Conservation (phyloP, 2,329 filamentous ascomycete species). For the Gaeumannomyces tritici region DNA sequence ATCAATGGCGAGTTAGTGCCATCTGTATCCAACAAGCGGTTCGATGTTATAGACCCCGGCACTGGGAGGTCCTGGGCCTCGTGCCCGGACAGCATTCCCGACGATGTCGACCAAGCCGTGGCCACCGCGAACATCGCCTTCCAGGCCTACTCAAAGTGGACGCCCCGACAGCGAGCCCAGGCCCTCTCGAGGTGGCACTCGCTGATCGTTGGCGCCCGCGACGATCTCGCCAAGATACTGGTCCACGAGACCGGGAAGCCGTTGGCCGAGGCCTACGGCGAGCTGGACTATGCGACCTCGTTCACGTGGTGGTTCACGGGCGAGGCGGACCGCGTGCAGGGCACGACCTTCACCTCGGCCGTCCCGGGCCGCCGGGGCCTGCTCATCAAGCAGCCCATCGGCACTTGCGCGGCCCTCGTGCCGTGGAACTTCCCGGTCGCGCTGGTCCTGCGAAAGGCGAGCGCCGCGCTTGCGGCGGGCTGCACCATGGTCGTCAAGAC, state of each 20-base stretch:
- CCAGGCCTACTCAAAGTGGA: slow-evolving; percentile 25
- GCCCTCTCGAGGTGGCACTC: slow-evolving; percentile 25
- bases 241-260: slow-evolving; percentile 48
- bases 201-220: slow-evolving; percentile 22
- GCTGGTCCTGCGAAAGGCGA: slow-evolving; percentile 58
- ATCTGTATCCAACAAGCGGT: slow-evolving; percentile 35
- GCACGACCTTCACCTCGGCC: slow-evolving; percentile 48
- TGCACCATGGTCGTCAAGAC: slow-evolving; percentile 69
- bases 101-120: slow-evolving; percentile 28
- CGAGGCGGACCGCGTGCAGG: slow-evolving; percentile 41
- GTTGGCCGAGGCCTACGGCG: slow-evolving; percentile 39
- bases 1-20: slow-evolving; percentile 36
- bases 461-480: slow-evolving; percentile 59
- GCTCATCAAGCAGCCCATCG: slow-evolving; percentile 66
- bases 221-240: slow-evolving; percentile 28
- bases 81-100: slow-evolving; percentile 34
- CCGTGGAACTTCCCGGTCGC: slow-evolving; percentile 67
- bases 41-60: slow-evolving; percentile 44
- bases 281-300: slow-evolving; percentile 43
- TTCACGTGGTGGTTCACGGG: slow-evolving; percentile 49
- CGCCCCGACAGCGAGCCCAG: slow-evolving; percentile 23
- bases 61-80: slow-evolving; percentile 38
- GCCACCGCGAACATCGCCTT: slow-evolving; percentile 25
- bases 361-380: slow-evolving; percentile 55
- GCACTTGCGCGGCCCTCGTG: slow-evolving; percentile 57